Conservation (phyloP, 2,329 filamentous ascomycete genomes). For the Diaporthe sp. region DNA sequence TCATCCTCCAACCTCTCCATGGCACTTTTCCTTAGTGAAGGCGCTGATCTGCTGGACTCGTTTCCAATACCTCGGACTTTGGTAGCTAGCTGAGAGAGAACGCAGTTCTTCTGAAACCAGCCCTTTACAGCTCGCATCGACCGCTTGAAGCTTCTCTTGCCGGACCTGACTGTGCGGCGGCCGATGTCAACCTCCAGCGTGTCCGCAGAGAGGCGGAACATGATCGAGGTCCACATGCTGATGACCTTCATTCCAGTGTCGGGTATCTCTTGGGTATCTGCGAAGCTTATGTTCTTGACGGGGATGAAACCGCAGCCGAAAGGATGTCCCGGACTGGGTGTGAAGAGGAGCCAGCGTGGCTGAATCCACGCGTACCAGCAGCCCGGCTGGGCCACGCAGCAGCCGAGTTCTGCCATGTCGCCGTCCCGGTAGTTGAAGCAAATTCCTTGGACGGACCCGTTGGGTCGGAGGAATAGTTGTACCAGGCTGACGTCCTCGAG, state of each 20-base stretch:
- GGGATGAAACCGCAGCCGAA: not conserved
- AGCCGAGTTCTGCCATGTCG: not conserved
- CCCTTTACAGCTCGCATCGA: not conserved
- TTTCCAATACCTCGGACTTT: not conserved
- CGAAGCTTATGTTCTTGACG: not conserved
- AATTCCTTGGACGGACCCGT: not conserved
- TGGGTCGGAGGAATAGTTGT: not conserved
- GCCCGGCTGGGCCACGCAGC: not conserved
- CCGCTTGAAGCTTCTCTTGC: not conserved
- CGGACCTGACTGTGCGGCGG: not conserved
- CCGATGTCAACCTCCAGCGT: not conserved
- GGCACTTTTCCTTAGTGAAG: not conserved
- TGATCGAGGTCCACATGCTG: not conserved
- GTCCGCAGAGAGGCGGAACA: not conserved
- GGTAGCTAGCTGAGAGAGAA: not conserved
- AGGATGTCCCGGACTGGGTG: not conserved
- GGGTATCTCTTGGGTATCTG: no score
- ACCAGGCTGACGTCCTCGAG: not conserved
- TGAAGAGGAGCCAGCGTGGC: not conserved
- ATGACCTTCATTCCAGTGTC: not conserved
- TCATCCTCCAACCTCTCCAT: no score
- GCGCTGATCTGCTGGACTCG: not conserved
- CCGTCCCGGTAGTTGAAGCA: not conserved
- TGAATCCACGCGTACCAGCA: not conserved
- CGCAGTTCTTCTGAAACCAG: not conserved